Evolutionary conservation across 495 filamentous ascomycete species (phyloP).

Genomic region (Delitschia confertaspora): DNA sequence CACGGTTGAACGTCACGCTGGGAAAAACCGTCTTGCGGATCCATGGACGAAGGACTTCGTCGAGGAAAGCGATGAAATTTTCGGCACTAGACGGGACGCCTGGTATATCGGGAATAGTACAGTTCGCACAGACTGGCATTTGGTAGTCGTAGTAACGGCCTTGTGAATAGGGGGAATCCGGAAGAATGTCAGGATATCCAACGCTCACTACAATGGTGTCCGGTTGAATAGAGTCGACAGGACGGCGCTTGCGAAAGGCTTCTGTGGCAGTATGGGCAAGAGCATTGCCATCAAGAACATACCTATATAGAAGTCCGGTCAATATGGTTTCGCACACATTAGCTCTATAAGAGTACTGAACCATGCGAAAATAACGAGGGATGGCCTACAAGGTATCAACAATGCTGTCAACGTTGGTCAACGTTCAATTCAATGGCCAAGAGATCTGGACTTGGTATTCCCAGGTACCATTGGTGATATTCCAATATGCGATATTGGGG

Average conservation of each 20-base stretch:
- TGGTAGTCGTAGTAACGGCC: conserved; percentile 14
- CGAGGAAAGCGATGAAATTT: conserved; percentile 15
- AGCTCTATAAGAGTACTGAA: too few species aligned
- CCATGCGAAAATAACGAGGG: not conserved
- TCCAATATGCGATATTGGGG: conserved; percentile 13
- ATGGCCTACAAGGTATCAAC: conserved; percentile 19
- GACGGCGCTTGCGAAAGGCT: conserved; percentile 17
- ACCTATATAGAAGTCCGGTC: too few species aligned
- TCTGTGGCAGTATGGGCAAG: conserved; percentile 13
- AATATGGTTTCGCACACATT: too few species aligned
- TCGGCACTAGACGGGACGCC: conserved; percentile 18
- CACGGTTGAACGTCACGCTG: conserved; percentile 8
- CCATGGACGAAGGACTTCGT: conserved; percentile 9
- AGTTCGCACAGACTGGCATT: conserved; percentile 15
- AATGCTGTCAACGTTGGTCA: conserved; percentile 4
- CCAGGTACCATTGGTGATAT: conserved; percentile 12
- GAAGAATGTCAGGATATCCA: conserved; percentile 9
- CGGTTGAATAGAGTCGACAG: conserved; percentile 10
- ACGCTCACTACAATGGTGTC: conserved; percentile 18
- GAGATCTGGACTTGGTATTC: conserved; percentile 17
- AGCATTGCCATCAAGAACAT: conserved; percentile 22
- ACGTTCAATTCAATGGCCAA: conserved; percentile 20
- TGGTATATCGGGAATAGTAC: conserved; percentile 1
- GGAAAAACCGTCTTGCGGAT: conserved; percentile 8
- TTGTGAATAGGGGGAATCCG: conserved; percentile 9